Percentiles rank a stretch among this genome's conserved stretches.
phyloP scores from a whole-genome alignment of 768 basidiomycete genomes.

The Lentinula aciculospora region DNA sequence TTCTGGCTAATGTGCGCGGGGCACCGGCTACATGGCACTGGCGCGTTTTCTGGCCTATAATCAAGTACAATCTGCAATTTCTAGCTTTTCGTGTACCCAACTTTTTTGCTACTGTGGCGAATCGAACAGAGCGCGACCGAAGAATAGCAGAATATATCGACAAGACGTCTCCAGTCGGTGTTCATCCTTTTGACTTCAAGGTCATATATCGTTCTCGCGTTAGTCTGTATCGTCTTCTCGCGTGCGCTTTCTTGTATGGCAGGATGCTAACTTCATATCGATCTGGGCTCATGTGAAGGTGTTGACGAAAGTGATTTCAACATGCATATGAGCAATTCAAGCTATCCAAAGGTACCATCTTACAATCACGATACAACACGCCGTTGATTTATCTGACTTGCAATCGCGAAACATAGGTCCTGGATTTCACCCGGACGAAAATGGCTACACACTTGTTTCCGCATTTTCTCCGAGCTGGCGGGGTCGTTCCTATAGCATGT shows the following conservation, averaged over 20 bases:
- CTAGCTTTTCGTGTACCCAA: neutral
- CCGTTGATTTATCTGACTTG: neutral
- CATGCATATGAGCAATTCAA: slow-evolving; percentile 11
- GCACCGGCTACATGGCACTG: slow-evolving; percentile 3
- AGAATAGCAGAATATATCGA: neutral
- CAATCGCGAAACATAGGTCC: neutral
- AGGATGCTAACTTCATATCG: neutral
- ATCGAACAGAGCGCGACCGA: neutral
- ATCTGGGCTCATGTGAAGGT: neutral
- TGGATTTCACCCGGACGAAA: slow-evolving; percentile 46
- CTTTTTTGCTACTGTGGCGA: neutral
- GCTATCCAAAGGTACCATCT: slow-evolving; percentile 7
- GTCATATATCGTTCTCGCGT: slow-evolving; percentile 1
- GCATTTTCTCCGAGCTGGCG: slow-evolving; percentile 50
- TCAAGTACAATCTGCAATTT: neutral
- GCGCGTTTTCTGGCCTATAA: slow-evolving; percentile 7
- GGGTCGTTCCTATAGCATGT: slow-evolving; percentile 58
- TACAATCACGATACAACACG: neutral
- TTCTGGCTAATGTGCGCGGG: neutral
- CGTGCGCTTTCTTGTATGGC: neutral
- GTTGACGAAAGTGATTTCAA: slow-evolving; percentile 12
- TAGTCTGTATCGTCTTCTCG: neutral
- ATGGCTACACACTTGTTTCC: slow-evolving; percentile 47
- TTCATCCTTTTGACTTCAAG: neutral
- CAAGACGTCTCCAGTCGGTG: slow-evolving; percentile 2